These are phyloP conservation scores for Russula sp. DNA, from an alignment of 768 basidiomycete species.

Conservation along the genomic window DNA sequence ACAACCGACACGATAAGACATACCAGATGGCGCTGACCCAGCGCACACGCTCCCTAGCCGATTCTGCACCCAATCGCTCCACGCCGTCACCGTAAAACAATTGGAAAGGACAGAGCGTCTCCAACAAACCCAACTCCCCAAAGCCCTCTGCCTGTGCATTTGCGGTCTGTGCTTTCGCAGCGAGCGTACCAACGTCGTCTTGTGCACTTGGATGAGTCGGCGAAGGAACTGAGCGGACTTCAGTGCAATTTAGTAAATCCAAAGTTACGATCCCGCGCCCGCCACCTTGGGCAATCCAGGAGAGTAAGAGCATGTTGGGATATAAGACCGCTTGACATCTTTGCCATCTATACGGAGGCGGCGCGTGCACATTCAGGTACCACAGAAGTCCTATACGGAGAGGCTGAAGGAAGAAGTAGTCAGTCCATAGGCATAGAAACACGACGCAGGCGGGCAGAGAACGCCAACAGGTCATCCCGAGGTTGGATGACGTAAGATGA, in stretches of 20 bases:
- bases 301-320: slow-evolving; percentile 78
- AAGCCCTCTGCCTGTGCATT: slow-evolving; percentile 42
- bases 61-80: slow-evolving; percentile 86
- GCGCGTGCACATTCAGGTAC: slow-evolving; percentile 90
- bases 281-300: slow-evolving; percentile 83
- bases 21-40: slow-evolving; percentile 93
- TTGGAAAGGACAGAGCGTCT: slow-evolving; percentile 85
- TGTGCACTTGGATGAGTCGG: slow-evolving; percentile 76
- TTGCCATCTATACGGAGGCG: slow-evolving; percentile 75
- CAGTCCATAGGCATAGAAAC: slow-evolving; percentile 25
- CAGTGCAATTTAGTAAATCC: slow-evolving; percentile 82
- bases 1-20: slow-evolving; percentile 30
- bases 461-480: slow-evolving; percentile 8
- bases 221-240: slow-evolving; percentile 78
- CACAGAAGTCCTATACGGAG: slow-evolving; percentile 81
- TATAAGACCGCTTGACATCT: slow-evolving; percentile 80
- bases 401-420: slow-evolving; percentile 51
- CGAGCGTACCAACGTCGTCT: slow-evolving; percentile 85
- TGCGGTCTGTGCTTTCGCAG: slow-evolving; percentile 62
- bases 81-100: slow-evolving; percentile 87
- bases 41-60: slow-evolving; percentile 76
- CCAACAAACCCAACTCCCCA: slow-evolving; percentile 49
- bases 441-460: slow-evolving; percentile 1
- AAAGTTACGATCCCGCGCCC: slow-evolving; percentile 82
- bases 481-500: slow-evolving; percentile 6